These are phyloP conservation scores for Macadamia tetraphylla DNA, from an alignment of 164 flowering plant species.

Conservation along the genomic window DNA sequence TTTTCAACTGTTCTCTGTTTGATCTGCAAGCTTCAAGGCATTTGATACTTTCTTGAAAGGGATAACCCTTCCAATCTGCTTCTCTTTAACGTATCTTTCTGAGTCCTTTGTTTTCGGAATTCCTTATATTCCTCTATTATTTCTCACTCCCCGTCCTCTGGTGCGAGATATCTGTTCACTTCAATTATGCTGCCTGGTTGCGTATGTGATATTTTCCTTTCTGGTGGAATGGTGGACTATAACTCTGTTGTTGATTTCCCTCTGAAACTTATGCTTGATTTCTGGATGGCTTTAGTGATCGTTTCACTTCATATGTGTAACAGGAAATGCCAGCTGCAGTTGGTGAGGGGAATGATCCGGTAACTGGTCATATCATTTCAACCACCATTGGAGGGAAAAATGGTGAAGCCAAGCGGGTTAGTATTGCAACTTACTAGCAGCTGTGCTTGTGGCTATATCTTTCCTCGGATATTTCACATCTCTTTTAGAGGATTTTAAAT, in stretches of 20 bases:
- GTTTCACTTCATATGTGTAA: slow-evolving; percentile 5
- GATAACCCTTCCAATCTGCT: slow-evolving; percentile 1
- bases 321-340: slow-evolving; percentile 73
- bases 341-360: slow-evolving; percentile 68
- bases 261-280: background rate
- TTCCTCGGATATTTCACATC: background rate
- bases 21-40: slow-evolving; percentile 10
- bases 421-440: slow-evolving; percentile 1
- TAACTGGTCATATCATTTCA: slow-evolving; percentile 86
- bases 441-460: background rate
- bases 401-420: slow-evolving; percentile 81
- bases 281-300: background rate
- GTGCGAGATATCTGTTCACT: too few species aligned
- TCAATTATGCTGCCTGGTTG: too few species aligned
- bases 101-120: background rate
- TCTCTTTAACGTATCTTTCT: slow-evolving; percentile 8
- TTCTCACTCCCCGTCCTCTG: background rate
- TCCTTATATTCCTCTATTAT: too few species aligned
- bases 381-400: slow-evolving; percentile 93
- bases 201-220: too few species aligned
- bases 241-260: background rate
- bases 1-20: slow-evolving; percentile 5
- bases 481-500: too few species aligned
- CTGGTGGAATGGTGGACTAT: background rate
- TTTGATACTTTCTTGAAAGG: slow-evolving; percentile 9